Base-by-base conservation (phyloP, 164 flowering plant genomes). In the Warburgia ugandensis region DNA sequence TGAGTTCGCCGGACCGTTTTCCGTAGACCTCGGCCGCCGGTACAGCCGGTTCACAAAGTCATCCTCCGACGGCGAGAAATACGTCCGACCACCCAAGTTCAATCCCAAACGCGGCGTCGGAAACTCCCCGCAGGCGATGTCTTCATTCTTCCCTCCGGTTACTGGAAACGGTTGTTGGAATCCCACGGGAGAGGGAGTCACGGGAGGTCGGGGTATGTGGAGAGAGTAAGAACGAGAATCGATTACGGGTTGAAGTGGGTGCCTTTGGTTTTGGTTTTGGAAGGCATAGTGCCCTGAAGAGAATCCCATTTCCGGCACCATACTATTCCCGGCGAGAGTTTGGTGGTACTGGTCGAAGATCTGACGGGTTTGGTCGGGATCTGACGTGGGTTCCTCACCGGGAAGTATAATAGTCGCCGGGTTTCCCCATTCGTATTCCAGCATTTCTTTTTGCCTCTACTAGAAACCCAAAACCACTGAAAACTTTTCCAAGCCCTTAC, bases 351-450 rank as follows among this genome's bases (percentile, higher is more conserved):
- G 69, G 48, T 75, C 68, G 68, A 76, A 68, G 20, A 81, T 52
- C 38, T 58, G 73, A 12, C 67, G 78, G 29, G 31, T 56, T 4
- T 68, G 82, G 59, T 67, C 71, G 48, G 60, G 46, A 26, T 55
- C 63, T 12, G 30, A 70, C 9, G n/a, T 23, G n/a, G 45, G 30
- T 31, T 75, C 68, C 6, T 73, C 81, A 19, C 59, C 75, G 8
- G 75, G 28, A 35, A 71, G 59, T 56, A 80, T 65, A 16, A 76
- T 61, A 8, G 73, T 27, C 2, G 76, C 61, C 5, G 80, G 72
- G 69, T 75, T 79, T 4, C 74, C 81, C 90, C 86, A 83, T 55
- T 74, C 80, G 59, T 83, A 79, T 22, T 76, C 83, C 71, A 79
- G 54, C 90, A 83, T 83, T 52, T 39, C 23, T 30, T 2, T 20